A percentile compares a stretch with the other conserved stretches of the same genome.
phyloP scores from a whole-genome alignment of 352 stramenopile species.

The Phytophthora kernoviae region DNA sequence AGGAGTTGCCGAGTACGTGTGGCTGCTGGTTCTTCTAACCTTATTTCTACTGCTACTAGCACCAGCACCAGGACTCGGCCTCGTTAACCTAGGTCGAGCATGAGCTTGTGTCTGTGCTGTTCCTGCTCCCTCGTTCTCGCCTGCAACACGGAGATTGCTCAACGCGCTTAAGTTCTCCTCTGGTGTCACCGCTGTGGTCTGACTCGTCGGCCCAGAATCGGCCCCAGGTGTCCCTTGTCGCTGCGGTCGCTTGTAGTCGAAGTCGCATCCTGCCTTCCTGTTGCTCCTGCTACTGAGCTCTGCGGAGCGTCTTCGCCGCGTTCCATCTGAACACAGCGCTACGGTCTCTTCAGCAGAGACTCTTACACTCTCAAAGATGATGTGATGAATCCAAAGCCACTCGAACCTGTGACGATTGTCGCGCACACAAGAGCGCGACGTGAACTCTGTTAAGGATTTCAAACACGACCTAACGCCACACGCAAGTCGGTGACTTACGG shows the following conservation, averaged over 20 bases:
- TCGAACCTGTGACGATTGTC: conserved; percentile 7
- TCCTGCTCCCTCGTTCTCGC: conserved; percentile 19
- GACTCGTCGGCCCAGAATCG: not conserved
- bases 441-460: conserved; percentile 18
- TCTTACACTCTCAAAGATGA: conserved; percentile 10
- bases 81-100: conserved; percentile 8
- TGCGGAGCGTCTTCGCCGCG: not conserved
- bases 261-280: conserved; percentile 7
- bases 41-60: conserved; percentile 30
- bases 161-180: conserved; percentile 51
- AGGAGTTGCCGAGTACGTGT: conserved; percentile 16
- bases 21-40: conserved; percentile 24
- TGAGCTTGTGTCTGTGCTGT: conserved; percentile 10
- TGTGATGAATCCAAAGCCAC: conserved; percentile 13
- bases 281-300: conserved; percentile 8
- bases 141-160: conserved; percentile 42
- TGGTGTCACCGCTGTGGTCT: not conserved
- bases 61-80: not conserved
- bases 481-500: conserved; percentile 28
- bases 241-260: not conserved
- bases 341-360: conserved; percentile 6
- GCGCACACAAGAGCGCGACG: conserved; percentile 7
- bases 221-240: conserved; percentile 10
- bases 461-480: conserved; percentile 25
- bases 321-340: conserved; percentile 8